Base-by-base conservation (phyloP, 1,284 basidiomycete species). In the Athelia sp. region DNA sequence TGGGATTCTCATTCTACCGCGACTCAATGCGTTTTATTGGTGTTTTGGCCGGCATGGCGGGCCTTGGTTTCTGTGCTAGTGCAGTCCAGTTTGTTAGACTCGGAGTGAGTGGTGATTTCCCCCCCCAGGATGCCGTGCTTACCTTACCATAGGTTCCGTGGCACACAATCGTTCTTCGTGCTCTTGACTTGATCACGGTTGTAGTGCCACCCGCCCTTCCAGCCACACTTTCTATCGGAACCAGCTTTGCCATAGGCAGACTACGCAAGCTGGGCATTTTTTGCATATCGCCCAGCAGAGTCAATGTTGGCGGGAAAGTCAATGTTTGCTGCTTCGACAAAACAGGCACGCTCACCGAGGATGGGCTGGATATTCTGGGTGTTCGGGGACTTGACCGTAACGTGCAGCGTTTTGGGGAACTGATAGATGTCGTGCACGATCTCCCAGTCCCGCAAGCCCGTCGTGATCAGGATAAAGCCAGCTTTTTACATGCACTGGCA, bases 301-400 rank as follows among this genome's bases (percentile, higher is more conserved):
- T 99, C 60, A 99, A 99, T 63, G 86, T 99, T 46, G 93, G 87
- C 2, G 97, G 97, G 26, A 97, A 98, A 70, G 79, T 99, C 71
- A 98, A 99, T 57, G 90, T 99, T 8, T 96, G 95, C 60, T 98
- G 95, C 67, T 99, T 99, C 62, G 97, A 99, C 76, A 99, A 99
- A 73, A 99, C 97, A 1, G 97, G 97, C 2, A 99, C 97, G 1
- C 77, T 99, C 15, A 99, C 97, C 0, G 97, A 98, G 67, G 97
- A 99, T 57, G 97, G 97, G 1, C 78, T 99, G 38, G 97, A 99
- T 62, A 94, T 99, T 43, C 86, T 99, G 43, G 94, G 94, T 22
- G 87, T 95, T 11, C 84, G 94, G 36, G 83, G 82, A 1, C 78
- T 93, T 40, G 92, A 95, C 56, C 82, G 88, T 45, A 78, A 73